These are phyloP conservation scores for Colletotrichum karsti DNA, from an alignment of 2,329 filamentous ascomycete genomes.

Conservation along the genomic window DNA sequence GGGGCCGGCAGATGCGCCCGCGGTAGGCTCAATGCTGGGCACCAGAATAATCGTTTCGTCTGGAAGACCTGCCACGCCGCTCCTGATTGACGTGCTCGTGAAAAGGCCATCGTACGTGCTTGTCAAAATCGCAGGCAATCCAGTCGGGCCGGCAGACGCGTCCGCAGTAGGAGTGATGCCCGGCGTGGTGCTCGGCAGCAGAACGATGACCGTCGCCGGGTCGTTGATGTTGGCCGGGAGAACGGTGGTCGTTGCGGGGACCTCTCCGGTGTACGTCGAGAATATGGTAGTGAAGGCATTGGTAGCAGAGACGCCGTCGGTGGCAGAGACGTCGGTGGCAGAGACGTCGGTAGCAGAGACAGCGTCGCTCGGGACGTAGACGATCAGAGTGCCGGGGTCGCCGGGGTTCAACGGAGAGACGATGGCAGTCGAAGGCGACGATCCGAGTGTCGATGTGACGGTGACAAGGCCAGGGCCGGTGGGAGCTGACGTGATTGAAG, in stretches of 20 bases:
- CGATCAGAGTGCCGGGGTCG: slow-evolving; percentile 16
- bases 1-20: too few relatives aligned
- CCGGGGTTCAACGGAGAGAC: slow-evolving; percentile 18
- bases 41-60: not conserved
- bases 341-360: not conserved
- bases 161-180: not conserved
- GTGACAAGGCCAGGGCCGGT: not conserved
- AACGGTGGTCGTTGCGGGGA: slow-evolving; percentile 14
- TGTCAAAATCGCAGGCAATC: not conserved
- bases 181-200: slow-evolving; percentile 4
- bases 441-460: slow-evolving; percentile 12
- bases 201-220: slow-evolving; percentile 10
- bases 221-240: slow-evolving; percentile 13
- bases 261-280: slow-evolving; percentile 15
- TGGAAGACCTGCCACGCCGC: not conserved
- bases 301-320: not conserved
- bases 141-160: not conserved
- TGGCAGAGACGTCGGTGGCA: not conserved
- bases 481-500: too few relatives aligned
- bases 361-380: slow-evolving; percentile 1
- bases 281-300: slow-evolving; percentile 1
- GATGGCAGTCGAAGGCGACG: slow-evolving; percentile 4
- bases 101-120: not conserved
- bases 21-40: too few relatives aligned
- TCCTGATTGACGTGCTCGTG: not conserved